Percentiles rank a stretch among this genome's conserved stretches.
Conservation (phyloP, 2,329 filamentous ascomycete genomes). For the Aspergillus glaucus region DNA sequence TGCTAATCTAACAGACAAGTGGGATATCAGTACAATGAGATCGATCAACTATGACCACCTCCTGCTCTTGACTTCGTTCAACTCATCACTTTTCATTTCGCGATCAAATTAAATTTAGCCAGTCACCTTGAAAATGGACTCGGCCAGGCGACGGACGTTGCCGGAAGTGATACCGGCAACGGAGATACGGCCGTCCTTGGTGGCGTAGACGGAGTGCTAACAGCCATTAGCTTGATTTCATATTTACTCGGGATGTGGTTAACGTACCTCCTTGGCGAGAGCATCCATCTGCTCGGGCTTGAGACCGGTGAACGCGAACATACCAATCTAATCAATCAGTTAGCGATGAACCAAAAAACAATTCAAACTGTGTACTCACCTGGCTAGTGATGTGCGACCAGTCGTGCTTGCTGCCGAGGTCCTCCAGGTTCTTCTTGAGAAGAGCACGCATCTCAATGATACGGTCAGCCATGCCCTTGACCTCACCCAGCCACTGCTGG, state of each 20-base stretch:
- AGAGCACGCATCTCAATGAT: constrained; percentile 98
- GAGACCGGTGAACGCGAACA: constrained; percentile 98
- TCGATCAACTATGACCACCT: constrained; percentile 1
- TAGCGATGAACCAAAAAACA: not conserved
- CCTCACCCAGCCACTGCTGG: constrained; percentile 90
- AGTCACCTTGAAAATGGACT: constrained; percentile 47
- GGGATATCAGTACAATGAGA: constrained; percentile 22
- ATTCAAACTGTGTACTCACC: constrained; percentile 23
- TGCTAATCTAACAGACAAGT: constrained; percentile 13
- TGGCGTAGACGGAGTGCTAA: constrained; percentile 92
- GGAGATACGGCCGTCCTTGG: constrained; percentile 59
- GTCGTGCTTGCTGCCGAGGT: constrained; percentile 90
- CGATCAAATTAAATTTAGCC: constrained; percentile 28
- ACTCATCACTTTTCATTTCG: constrained; percentile 2
- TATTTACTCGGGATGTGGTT: not conserved
- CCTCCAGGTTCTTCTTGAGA: constrained; percentile 90
- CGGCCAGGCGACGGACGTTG: constrained; percentile 46
- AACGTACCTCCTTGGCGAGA: constrained; percentile 72
- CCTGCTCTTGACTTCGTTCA: constrained; percentile 1
- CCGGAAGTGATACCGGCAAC: constrained; percentile 45
- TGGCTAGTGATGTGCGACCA: constrained; percentile 98
- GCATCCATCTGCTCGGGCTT: constrained; percentile 84
- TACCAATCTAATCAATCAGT: constrained; percentile 61
- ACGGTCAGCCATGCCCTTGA: constrained; percentile 98
- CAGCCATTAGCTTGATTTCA: constrained; percentile 6